Percentiles rank a stretch among this genome's conserved stretches.
These are phyloP conservation scores for Aristolochia californica DNA, from an alignment of 164 flowering plant species.

Conservation along the genomic window DNA sequence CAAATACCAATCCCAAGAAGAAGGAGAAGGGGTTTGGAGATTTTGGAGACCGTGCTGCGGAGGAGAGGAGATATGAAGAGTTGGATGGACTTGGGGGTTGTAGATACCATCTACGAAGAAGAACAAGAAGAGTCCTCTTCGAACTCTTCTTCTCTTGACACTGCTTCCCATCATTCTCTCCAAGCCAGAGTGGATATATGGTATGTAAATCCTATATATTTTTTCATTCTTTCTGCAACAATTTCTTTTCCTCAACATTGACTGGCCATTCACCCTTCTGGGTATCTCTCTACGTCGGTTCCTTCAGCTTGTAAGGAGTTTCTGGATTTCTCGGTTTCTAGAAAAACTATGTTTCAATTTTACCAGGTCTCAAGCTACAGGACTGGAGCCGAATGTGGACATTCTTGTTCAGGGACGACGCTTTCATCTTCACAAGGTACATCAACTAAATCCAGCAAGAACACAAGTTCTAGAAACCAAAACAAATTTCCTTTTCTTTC, in stretches of 20 bases:
- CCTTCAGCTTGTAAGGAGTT: neutral
- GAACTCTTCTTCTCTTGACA: slow-evolving; percentile 20
- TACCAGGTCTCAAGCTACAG: slow-evolving; percentile 33
- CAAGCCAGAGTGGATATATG: slow-evolving; percentile 31
- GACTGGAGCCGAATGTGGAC: slow-evolving; percentile 31
- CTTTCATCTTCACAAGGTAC: slow-evolving; percentile 66
- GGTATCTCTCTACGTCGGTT: too few species aligned
- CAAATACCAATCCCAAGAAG: neutral
- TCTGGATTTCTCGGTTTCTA: too few species aligned
- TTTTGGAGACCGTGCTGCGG: neutral
- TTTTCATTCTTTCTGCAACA: too few species aligned
- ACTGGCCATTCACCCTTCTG: too few species aligned
- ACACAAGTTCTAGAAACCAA: too few species aligned
- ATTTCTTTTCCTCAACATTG: too few species aligned
- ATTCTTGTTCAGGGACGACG: slow-evolving; percentile 39
- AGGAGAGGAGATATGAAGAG: slow-evolving; percentile 24
- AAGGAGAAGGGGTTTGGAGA: neutral
- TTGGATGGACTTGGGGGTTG: slow-evolving; percentile 46
- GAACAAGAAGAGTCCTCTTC: slow-evolving; percentile 29
- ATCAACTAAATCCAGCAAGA: too few species aligned
- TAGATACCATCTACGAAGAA: slow-evolving; percentile 71
- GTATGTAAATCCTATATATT: too few species aligned
- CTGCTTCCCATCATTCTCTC: slow-evolving; percentile 24
- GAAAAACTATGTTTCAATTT: neutral
- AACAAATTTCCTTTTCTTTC: too few species aligned